These are phyloP conservation scores for Allomyces arbusculus DNA, from an alignment of 192 early-diverging fungal genomes.

Conservation along the genomic window DNA sequence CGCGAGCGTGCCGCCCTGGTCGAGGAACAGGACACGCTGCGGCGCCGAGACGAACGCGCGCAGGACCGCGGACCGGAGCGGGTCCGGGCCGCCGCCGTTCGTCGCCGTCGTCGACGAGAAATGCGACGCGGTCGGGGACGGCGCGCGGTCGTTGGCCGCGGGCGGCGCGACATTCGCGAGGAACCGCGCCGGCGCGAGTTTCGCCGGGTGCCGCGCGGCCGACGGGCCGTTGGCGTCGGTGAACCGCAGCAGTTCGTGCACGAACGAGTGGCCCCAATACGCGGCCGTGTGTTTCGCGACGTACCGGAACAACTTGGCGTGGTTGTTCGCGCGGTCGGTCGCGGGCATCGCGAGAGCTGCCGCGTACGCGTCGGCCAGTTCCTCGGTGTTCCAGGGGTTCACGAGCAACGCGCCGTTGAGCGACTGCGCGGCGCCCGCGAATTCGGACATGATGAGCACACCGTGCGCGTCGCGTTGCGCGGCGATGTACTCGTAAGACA, in stretches of 20 bases:
- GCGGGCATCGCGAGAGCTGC: conserved; percentile 86
- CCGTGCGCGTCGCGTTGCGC: conserved; percentile 82
- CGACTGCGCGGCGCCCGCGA: conserved; percentile 96
- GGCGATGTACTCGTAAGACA: conserved; percentile 95
- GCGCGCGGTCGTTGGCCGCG: conserved; percentile 1
- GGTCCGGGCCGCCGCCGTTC: conserved; percentile 6
- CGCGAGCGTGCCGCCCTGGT: conserved; percentile 94
- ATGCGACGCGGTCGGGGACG: conserved; percentile 7
- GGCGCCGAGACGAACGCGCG: conserved; percentile 18
- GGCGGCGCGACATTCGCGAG: not conserved
- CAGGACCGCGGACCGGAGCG: not conserved
- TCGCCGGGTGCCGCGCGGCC: not conserved
- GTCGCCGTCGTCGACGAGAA: not conserved
- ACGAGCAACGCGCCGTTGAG: conserved; percentile 91
- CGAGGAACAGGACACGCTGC: conserved; percentile 68
- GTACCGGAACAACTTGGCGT: conserved; percentile 81
- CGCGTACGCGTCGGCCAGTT: conserved; percentile 68
- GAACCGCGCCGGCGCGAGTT: not conserved
- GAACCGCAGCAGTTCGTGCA: conserved; percentile 58
- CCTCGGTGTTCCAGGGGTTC: conserved; percentile 99
- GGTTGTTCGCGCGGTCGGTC: conserved; percentile 53
- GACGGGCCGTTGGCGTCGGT: conserved; percentile 10
- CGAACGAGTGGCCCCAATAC: conserved; percentile 90
- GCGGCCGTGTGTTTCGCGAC: conserved; percentile 93
- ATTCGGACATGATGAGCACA: conserved; percentile 89